Evolutionary conservation across 768 basidiomycete species (phyloP), one percentile per base, ranked within the genome.

Genomic region (Boletus rubroflammeus): DNA sequence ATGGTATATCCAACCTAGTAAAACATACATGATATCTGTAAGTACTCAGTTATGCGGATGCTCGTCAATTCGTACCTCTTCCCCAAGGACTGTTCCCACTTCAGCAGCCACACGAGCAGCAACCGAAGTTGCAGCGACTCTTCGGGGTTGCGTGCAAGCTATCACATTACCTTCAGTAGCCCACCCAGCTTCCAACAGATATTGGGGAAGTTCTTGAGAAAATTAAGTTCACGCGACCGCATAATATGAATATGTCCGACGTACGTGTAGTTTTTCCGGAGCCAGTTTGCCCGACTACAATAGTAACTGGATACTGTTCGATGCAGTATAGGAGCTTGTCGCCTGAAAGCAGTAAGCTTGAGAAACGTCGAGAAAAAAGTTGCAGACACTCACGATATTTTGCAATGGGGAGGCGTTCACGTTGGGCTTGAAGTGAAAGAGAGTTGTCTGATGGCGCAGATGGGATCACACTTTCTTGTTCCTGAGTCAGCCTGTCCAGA

Each of bases 191-290:
- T 98, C 93, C 54, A 88, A 77, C 15, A 98, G 81, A 72, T 91
- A 99, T 72, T 98, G 97, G 2, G 97, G 96, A 42, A 99, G 79
- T 71, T 99, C 93, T 98, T 51, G 56, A 57, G 53, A 59, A 50
- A 40, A 42, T 50, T 42, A 29, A 53, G 41, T 61, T 34, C 41
- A 38, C 9, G 31, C 36, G 25, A 48, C 28, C 13, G 39, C 49
- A 25, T 14, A 17, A 54, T 8, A 28, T 29, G 1, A 17, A 54
- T 8, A 28, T 29, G 1, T 28, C 26, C 41, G 29, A 78, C 89
- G 68, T 60, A 96, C 94, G 96, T 59, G 96, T 99, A 7, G 94
- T 96, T 74, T 99, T 98, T 43, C 97, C 97, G 54, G 91, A 97
- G 3, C 97, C 97, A 0, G 97, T 98, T 64, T 98, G 90, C 9